Conservation (phyloP, 2,329 filamentous ascomycete species). For the Aspergillus unguis region DNA sequence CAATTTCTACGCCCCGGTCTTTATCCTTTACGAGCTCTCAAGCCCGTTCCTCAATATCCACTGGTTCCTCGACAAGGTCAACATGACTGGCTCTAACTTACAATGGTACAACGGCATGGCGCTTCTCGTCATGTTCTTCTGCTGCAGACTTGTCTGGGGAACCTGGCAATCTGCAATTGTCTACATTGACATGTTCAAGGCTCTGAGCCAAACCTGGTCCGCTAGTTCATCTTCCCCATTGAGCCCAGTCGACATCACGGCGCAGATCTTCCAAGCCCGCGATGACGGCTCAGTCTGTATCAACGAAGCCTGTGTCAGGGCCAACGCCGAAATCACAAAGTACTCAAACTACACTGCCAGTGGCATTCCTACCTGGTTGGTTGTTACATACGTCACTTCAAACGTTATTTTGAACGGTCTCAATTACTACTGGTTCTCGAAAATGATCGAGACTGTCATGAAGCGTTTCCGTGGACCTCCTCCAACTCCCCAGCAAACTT, state of each 20-base stretch:
- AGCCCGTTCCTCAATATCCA: slow-evolving; percentile 66
- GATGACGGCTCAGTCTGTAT: slow-evolving; percentile 37
- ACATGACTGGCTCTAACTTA: slow-evolving; percentile 58
- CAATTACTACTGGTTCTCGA: slow-evolving; percentile 65
- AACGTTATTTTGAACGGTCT: slow-evolving; percentile 61
- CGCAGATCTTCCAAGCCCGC: slow-evolving; percentile 34
- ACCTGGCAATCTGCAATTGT: slow-evolving; percentile 57
- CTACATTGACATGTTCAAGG: slow-evolving; percentile 58
- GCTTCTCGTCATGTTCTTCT: slow-evolving; percentile 59
- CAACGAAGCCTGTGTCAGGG: slow-evolving; percentile 38
- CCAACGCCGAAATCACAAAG: slow-evolving; percentile 47
- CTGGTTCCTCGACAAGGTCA: slow-evolving; percentile 68
- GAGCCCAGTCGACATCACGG: slow-evolving; percentile 30
- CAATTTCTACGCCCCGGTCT: slow-evolving; percentile 62
- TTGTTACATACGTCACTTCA: slow-evolving; percentile 54
- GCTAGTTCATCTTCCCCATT: slow-evolving; percentile 28
- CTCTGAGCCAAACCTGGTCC: slow-evolving; percentile 43
- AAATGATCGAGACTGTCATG: slow-evolving; percentile 64
- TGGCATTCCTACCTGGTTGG: slow-evolving; percentile 57
- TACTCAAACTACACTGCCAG: slow-evolving; percentile 42
- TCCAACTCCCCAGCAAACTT: slow-evolving; percentile 16
- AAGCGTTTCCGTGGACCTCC: slow-evolving; percentile 54
- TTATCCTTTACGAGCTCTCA: slow-evolving; percentile 66
- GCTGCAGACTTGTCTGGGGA: slow-evolving; percentile 61
- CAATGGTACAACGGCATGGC: slow-evolving; percentile 64